Evolutionary conservation across 768 basidiomycete genomes (phyloP).

Genomic region (Tricholoma matsutake): DNA sequence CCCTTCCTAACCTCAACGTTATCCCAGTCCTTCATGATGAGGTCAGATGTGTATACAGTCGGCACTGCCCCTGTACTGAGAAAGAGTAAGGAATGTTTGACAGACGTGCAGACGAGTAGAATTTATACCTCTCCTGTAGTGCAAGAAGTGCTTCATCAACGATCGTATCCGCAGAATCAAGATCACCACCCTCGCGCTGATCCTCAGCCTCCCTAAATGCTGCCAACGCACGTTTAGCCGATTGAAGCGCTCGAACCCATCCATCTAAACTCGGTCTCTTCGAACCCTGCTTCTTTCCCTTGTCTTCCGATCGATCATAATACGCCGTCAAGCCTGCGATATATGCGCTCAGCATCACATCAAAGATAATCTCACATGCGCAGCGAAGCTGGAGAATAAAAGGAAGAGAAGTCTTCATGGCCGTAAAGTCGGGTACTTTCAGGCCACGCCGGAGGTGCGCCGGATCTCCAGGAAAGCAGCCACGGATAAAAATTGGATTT

Average conservation of each 20-base stretch:
- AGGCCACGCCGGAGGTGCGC: conserved; percentile 20
- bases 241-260: conserved; percentile 14
- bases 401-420: conserved; percentile 12
- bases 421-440: conserved; percentile 15
- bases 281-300: neutral
- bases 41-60: conserved; percentile 9
- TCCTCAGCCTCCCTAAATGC: conserved; percentile 17
- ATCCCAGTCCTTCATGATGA: conserved; percentile 16
- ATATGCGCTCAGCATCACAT: neutral
- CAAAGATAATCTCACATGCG: conserved; percentile 14
- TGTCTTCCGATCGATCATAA: neutral
- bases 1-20: conserved; percentile 13
- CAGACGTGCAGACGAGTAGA: conserved; percentile 5
- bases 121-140: conserved; percentile 15
- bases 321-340: neutral
- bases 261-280: neutral
- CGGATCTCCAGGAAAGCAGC: conserved; percentile 23
- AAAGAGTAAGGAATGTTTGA: conserved; percentile 13
- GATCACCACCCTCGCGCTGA: conserved; percentile 14
- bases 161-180: conserved; percentile 14
- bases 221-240: conserved; percentile 16
- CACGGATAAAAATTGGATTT: conserved; percentile 18
- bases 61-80: conserved; percentile 14
- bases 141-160: conserved; percentile 9
- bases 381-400: conserved; percentile 22